Percentiles rank a stretch among this genome's conserved stretches.
These are phyloP conservation scores for Colletotrichum theobromicola DNA, from an alignment of 2,329 filamentous ascomycete species.

Conservation along the genomic window DNA sequence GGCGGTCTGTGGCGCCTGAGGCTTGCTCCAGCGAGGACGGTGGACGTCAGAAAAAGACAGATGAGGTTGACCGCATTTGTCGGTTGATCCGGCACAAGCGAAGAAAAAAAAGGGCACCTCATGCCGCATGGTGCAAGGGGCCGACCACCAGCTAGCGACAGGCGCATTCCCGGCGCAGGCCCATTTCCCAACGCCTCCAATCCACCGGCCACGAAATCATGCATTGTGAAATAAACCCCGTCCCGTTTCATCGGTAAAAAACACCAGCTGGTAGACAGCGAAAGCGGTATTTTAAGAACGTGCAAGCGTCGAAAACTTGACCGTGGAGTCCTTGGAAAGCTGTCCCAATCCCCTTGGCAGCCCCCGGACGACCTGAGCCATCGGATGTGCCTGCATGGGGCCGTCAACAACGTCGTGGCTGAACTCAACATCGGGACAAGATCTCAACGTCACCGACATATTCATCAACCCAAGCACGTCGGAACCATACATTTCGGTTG, in stretches of 20 bases:
- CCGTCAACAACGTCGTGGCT: not conserved
- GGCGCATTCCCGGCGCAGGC: slow-evolving; percentile 8
- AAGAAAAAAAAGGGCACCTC: not conserved
- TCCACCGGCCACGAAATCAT: slow-evolving; percentile 5
- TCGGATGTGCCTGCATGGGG: slow-evolving; percentile 1
- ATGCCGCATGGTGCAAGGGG: slow-evolving; percentile 13
- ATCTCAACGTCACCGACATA: not conserved
- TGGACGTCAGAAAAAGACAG: slow-evolving; percentile 13
- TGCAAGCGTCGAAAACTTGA: not conserved
- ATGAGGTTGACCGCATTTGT: slow-evolving; percentile 18
- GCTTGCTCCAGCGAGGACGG: not conserved
- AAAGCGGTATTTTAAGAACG: not conserved
- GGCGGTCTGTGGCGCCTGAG: not conserved
- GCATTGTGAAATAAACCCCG: not conserved
- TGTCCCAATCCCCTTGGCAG: not conserved
- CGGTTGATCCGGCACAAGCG: slow-evolving; percentile 19
- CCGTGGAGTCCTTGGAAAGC: not conserved
- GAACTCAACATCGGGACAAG: not conserved
- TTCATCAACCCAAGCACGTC: not conserved
- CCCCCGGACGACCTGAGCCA: not conserved
- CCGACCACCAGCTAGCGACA: not conserved
- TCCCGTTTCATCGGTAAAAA: not conserved
- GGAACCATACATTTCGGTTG: not conserved
- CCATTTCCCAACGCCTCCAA: slow-evolving; percentile 3
- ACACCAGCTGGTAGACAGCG: not conserved